A percentile compares a stretch with the other conserved stretches of the same genome.
phyloP scores from a whole-genome alignment of 305 asterid species.

The Rubia balearica region DNA sequence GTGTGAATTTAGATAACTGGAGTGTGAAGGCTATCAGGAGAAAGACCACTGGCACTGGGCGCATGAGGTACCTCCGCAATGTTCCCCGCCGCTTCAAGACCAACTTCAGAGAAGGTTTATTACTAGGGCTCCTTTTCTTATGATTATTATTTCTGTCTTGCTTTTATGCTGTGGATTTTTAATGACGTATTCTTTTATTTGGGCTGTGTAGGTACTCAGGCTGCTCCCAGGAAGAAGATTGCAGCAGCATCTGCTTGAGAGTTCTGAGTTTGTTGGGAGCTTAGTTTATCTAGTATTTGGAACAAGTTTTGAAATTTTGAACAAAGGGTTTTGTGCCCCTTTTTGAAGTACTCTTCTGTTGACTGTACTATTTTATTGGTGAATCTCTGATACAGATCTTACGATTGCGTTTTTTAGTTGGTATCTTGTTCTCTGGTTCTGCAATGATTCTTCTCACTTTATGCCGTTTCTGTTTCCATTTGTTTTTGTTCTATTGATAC shows the following conservation, averaged over 20 bases:
- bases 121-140: not conserved
- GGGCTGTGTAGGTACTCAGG: slow-evolving; percentile 49
- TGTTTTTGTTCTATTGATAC: too few relatives aligned
- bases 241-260: slow-evolving; percentile 64
- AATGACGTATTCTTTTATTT: not conserved
- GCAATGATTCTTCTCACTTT: too few relatives aligned
- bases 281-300: slow-evolving; percentile 18
- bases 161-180: not conserved
- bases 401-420: slow-evolving; percentile 11
- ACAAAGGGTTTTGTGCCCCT: not conserved
- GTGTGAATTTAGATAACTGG: slow-evolving; percentile 61
- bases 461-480: too few relatives aligned
- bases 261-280: slow-evolving; percentile 18
- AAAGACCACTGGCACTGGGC: slow-evolving; percentile 95
- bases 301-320: slow-evolving; percentile 20
- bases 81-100: slow-evolving; percentile 95
- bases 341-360: not conserved
- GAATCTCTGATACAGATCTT: slow-evolving; percentile 22
- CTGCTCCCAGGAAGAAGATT: slow-evolving; percentile 89
- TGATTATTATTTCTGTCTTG: not conserved
- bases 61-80: slow-evolving; percentile 89
- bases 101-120: slow-evolving; percentile 77
- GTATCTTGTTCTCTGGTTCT: not conserved
- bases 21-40: slow-evolving; percentile 89
- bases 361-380: slow-evolving; percentile 21